Conservation (phyloP, 73 alveolate species). For the Paramecium pentaurelia region DNA sequence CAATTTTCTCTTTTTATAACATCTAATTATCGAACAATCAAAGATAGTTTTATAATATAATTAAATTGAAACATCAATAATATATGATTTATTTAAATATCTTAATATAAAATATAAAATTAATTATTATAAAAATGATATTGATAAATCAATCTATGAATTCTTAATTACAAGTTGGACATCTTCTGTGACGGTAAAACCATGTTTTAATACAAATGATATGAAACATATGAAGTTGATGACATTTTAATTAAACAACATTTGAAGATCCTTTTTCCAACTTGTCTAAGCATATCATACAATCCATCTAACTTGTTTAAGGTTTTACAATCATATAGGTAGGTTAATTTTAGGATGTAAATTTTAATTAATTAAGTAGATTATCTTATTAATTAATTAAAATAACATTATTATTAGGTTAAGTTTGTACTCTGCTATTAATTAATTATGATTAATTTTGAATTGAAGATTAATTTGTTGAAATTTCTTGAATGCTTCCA, state of each 20-base stretch:
- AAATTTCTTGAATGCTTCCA: not conserved
- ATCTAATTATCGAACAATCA: too few species aligned
- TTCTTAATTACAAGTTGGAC: not conserved
- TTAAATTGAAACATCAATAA: not conserved
- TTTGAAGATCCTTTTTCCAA: not conserved
- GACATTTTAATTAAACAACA: not conserved
- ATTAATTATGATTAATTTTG: not conserved
- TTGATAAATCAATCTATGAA: not conserved
- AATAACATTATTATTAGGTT: not conserved
- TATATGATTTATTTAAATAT: too few species aligned
- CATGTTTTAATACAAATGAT: not conserved
- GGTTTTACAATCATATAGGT: not conserved
- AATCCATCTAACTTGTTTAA: not conserved
- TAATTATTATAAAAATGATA: not conserved
- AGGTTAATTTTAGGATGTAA: not conserved
- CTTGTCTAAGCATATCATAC: not conserved
- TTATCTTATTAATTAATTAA: too few species aligned
- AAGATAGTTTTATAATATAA: not conserved
- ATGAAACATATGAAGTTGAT: not conserved
- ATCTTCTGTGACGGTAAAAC: not conserved
- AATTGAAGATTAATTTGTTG: not conserved
- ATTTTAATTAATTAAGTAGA: too few species aligned
- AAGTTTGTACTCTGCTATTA: not conserved
- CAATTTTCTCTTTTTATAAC: not conserved
- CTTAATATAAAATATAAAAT: too few species aligned